A percentile compares a stretch with the other conserved stretches of the same genome.
Conservation (phyloP, 2,329 filamentous ascomycete genomes). For the Aspergillus sp. region DNA sequence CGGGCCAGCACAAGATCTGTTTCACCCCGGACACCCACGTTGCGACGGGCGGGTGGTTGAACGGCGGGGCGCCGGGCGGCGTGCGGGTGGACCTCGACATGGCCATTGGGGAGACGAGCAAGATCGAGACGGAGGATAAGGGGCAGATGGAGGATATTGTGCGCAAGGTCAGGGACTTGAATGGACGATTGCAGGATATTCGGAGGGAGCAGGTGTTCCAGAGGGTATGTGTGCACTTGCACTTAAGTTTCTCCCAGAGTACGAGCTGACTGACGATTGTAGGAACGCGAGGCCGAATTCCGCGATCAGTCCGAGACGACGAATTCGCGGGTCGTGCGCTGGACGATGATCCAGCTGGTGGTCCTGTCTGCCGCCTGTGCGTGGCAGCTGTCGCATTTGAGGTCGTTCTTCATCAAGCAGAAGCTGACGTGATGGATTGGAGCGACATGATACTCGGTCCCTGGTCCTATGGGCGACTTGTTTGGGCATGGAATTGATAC, state of each 20-base stretch:
- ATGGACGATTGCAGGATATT: conserved; percentile 77
- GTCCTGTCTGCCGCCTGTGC: conserved; percentile 81
- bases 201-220: conserved; percentile 94
- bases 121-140: conserved; percentile 91
- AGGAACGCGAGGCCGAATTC: conserved; percentile 98
- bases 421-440: conserved; percentile 68
- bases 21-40: conserved; percentile 74
- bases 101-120: conserved; percentile 86
- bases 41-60: conserved; percentile 62
- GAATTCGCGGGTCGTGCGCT: conserved; percentile 83
- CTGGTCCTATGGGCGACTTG: conserved; percentile 6
- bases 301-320: conserved; percentile 93
- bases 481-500: no score
- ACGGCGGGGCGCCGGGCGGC: conserved; percentile 57
- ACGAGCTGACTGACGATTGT: conserved; percentile 1
- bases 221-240: conserved; percentile 49
- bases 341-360: conserved; percentile 82
- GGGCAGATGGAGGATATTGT: conserved; percentile 84
- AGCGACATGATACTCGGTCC: conserved; percentile 2
- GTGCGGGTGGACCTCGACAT: conserved; percentile 82
- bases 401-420: conserved; percentile 99
- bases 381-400: conserved; percentile 92
- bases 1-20: conserved; percentile 93
- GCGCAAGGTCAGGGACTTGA: conserved; percentile 79
- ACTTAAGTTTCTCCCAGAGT: neutral